Base-by-base conservation (phyloP, 2,329 filamentous ascomycete species). In the Colletotrichum nymphaeae region DNA sequence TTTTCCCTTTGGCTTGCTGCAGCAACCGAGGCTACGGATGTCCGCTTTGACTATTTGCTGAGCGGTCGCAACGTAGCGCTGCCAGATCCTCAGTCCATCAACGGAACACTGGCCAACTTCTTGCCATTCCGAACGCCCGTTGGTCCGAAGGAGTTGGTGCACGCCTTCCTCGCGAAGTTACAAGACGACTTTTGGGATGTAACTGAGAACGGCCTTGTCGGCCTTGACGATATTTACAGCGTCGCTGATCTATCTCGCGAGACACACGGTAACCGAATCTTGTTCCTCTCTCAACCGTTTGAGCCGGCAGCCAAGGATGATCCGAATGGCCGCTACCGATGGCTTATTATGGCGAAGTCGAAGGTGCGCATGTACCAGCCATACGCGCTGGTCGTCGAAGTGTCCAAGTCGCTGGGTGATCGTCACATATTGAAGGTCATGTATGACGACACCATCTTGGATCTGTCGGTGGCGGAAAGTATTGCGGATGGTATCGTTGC, bases 91-190 rank as follows among this genome's bases (percentile, higher is more conserved):
- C 82, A 84, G 64, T 70, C 70, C 42, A 81, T 84, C 76, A 81
- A 81, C 73, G 82, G 83, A 24, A 81, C 78, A 1, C 78, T 78
- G 56, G 82, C 82, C 32, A 83, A 84, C 75, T 84, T 84, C 72
- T 75, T 83, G 11, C 81, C 81, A 1, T 74, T 82, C 62, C 78
- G 79, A n/a, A 74, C 75, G 2, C 30, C 35, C 3, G 63, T 80
- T 32, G 63, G 69, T 24, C 24, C 14, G 28, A 32, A 8, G 14
- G 42, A 67, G 37, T 19, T n/a, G 5, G 49, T 67, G n/a, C n/a
- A 8, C 12, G 16, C 22, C 35, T 62, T 53, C 24, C 35, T 67
- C 9, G 9, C 14, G 19, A 30, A 28, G 14, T 37, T 35, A 26
- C 55, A 67, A 28, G 55, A 52, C 56, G 65, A 67, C 37, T 67